phyloP scores from a whole-genome alignment of 352 stramenopile genomes.

The Phytophthora fragariae region DNA sequence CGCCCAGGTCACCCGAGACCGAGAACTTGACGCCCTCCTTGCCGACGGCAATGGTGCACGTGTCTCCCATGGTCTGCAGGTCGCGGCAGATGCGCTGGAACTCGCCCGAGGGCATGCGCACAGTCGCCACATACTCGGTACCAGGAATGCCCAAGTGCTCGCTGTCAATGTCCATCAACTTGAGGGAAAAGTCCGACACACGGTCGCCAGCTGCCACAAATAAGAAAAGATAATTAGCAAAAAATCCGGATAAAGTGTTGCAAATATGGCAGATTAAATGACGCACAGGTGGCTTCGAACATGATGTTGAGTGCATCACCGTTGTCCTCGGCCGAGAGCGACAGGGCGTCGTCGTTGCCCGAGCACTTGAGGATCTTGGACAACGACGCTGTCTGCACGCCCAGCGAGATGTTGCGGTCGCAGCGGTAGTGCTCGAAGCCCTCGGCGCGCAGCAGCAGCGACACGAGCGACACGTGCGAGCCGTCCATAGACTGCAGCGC shows the following conservation, averaged over 20 bases:
- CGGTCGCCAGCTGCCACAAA: constrained; percentile 79
- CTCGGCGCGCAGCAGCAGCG: constrained; percentile 92
- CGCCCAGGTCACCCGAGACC: constrained; percentile 96
- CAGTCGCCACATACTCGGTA: constrained; percentile 97
- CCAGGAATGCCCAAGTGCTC: constrained; percentile 99
- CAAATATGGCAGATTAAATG: constrained; percentile 4
- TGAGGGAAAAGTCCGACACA: constrained; percentile 98
- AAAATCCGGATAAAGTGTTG: not conserved
- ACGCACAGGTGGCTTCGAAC: constrained; percentile 96
- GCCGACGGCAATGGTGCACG: constrained; percentile 95
- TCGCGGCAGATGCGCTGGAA: constrained; percentile 99
- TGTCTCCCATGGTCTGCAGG: constrained; percentile 98
- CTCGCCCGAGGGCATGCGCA: constrained; percentile 95
- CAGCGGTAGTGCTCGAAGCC: constrained; percentile 99
- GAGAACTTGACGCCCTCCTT: constrained; percentile 99
- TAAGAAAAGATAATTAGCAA: constrained; percentile 12
- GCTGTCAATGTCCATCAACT: constrained; percentile 99
- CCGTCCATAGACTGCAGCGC: constrained; percentile 99
- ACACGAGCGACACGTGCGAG: constrained; percentile 98
- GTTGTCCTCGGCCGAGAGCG: constrained; percentile 98
- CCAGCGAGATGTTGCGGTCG: constrained; percentile 97
- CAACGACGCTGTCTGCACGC: constrained; percentile 97
- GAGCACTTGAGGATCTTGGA: constrained; percentile 99
- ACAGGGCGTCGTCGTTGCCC: constrained; percentile 98
- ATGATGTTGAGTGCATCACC: constrained; percentile 97